phyloP scores from a whole-genome alignment of 352 stramenopile genomes.

The Pythium coloratum region DNA sequence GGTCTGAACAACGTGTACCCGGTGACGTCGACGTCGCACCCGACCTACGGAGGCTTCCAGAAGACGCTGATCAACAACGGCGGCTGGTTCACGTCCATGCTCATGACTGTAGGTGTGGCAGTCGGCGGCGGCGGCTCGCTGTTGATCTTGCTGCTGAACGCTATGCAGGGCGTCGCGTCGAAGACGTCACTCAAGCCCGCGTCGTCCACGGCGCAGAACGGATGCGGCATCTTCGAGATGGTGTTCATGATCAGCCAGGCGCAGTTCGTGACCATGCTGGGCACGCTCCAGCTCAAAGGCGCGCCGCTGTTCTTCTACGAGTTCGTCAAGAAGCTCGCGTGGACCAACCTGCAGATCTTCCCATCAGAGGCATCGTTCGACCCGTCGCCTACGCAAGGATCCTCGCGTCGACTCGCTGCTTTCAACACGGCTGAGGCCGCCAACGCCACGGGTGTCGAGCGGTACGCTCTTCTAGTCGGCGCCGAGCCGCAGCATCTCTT shows the following conservation, averaged over 20 bases:
- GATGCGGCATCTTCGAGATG: conserved; percentile 39
- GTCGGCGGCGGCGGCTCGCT: conserved; percentile 31
- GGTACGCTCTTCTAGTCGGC: conserved; percentile 14
- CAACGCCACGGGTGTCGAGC: conserved; percentile 15
- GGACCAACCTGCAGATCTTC: conserved; percentile 57
- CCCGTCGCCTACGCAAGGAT: neutral
- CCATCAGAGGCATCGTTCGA: conserved; percentile 20
- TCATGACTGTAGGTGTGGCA: conserved; percentile 35
- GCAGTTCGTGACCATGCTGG: conserved; percentile 54
- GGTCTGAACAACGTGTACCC: conserved; percentile 51
- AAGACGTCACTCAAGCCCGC: conserved; percentile 20
- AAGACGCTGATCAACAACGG: conserved; percentile 45
- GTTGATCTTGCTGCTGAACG: conserved; percentile 23
- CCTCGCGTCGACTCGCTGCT: neutral
- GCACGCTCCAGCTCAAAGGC: conserved; percentile 41
- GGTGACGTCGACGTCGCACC: conserved; percentile 32
- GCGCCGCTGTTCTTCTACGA: conserved; percentile 44
- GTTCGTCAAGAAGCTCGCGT: conserved; percentile 50
- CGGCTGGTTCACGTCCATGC: conserved; percentile 29
- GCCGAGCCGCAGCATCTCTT: conserved; percentile 45
- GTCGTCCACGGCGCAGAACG: conserved; percentile 25
- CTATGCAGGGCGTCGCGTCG: conserved; percentile 7
- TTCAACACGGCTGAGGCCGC: conserved; percentile 28
- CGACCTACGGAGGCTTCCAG: conserved; percentile 39
- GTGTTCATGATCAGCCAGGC: conserved; percentile 40